Base-by-base conservation (phyloP, 192 early-diverging fungal species). In the Piromyces finnis region DNA sequence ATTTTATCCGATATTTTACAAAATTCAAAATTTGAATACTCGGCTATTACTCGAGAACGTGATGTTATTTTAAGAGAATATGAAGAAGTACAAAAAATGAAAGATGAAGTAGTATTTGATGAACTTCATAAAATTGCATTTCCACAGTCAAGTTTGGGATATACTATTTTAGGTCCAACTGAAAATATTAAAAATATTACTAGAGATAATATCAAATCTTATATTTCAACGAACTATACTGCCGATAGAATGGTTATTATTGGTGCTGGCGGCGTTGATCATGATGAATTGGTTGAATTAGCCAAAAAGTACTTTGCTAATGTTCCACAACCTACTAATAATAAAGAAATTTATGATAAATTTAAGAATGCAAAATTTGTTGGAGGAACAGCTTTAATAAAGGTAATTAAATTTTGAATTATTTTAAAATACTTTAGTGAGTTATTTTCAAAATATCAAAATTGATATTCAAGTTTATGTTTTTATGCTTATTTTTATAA, bases 41-140 rank as follows among this genome's bases (percentile, higher is more conserved):
- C 88, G 16, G 96, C 96, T 77, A 96, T 99, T 81, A 95, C 97
- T 84, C 94, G 96, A 80, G 96, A 97, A 87, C 95, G 97, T 82
- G 96, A 97, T 84, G 96, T 98, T 77, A 99, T 99, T 82, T 85
- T 96, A 84, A 89, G 96, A 82, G 97, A 99, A 88, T 92, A 95
- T 82, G 94, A 98, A 82, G 88, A 90, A 82, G 86, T n/a, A 7
- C 79, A 78, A 78, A 99, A 99, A 88, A 89, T 94, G 77, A 94
- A 95, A 88, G 96, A 99, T 84, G 96, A 99, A 86, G 96, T 99
- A 68, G 97, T 99, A 41, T 99, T 99, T 88, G 97, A 99, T 84
- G 96, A 99, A 81, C 87, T 99, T 87, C 97, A 99, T 85, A 95
- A 94, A 35, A 93, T 92, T 78, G 96, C 97, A 27, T 99, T 95